Percentiles rank a stretch among this genome's conserved stretches.
Conservation (phyloP, 495 filamentous ascomycete species). For the Aspergillus kassunensis region DNA sequence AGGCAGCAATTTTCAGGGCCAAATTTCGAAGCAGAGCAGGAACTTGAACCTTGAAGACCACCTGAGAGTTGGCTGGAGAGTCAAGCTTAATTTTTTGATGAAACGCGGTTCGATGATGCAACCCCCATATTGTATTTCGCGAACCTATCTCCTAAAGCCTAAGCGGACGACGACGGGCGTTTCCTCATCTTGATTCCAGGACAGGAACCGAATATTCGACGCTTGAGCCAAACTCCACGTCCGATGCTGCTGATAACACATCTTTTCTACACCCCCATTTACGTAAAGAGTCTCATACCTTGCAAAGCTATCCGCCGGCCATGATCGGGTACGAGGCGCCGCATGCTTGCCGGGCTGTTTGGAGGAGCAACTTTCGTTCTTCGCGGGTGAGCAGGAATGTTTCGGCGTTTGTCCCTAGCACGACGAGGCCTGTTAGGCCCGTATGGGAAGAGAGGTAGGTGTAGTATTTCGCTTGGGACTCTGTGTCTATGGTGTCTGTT, state of each 20-base stretch:
- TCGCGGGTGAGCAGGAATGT: conserved; percentile 58
- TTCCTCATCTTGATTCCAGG: background rate
- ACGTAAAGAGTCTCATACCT: conserved; percentile 10
- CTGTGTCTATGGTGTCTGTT: conserved; percentile 46
- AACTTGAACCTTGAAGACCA: no score
- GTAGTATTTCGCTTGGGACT: conserved; percentile 50
- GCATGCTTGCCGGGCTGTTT: background rate
- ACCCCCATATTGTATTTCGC: background rate
- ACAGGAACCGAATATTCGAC: background rate
- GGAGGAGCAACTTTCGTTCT: conserved; percentile 37
- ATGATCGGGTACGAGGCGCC: background rate
- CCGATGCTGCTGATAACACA: background rate
- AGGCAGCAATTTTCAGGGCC: no score
- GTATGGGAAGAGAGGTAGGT: conserved; percentile 44
- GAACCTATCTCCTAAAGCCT: background rate
- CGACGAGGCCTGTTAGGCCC: conserved; percentile 52
- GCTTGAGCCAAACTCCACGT: background rate
- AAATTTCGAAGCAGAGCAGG: no score
- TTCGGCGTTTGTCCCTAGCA: conserved; percentile 62
- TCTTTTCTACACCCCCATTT: background rate
- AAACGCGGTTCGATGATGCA: background rate
- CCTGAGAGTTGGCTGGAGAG: no score
- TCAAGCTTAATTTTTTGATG: no score
- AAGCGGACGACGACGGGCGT: background rate
- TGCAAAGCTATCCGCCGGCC: background rate